Evolutionary conservation across 352 stramenopile species (phyloP), one percentile per base, ranked within the genome.

Genomic region (Phytopythium mirpurense): DNA sequence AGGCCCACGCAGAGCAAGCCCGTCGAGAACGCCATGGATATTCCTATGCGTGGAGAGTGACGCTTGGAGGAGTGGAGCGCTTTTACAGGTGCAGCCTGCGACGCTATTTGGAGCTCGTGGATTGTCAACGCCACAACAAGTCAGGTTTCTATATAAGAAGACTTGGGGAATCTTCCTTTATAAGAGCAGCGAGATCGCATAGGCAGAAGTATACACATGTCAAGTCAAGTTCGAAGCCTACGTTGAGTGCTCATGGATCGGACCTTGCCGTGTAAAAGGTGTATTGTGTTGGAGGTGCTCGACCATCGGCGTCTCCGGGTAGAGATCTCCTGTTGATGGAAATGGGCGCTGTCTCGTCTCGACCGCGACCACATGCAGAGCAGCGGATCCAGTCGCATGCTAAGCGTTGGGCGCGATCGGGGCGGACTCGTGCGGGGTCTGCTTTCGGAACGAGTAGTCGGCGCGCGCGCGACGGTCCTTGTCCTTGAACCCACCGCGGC

Each of bases 391-490:
- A 18, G 18, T 21, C 2, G 15, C 23, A 21, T 10, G 29, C 29
- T 51, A 75, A 38, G 67, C 67, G 35, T 75, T 57, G 18, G 67
- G 67, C 3, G 63, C 67, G 31, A 75, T 62, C 57, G 71, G 65
- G 21, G 60, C 51, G 18, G 51, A 12, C 37, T 56, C 35, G 12
- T 58, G 58, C 44, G 64, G 64, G 38, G 42, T 45, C 46, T 72
- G 67, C 67, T 79, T 81, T 53, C 66, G 65, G 52, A 80, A 45
- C 11, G 45, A 54, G 21, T 62, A 65, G 27, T 80, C 71, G 10
- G 65, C 51, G 26, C 69, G 74, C 40, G 66, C 52, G 42, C 64
- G 75, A 49, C 68, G 60, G 18, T 60, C 62, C n/a, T 45, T 45
- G 19, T 83, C 72, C 46, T 83, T 83, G 21, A 34, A 56, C 29